phyloP scores from a whole-genome alignment of 2,329 filamentous ascomycete species.

The Pseudopyrenochaeta lycopersici region DNA sequence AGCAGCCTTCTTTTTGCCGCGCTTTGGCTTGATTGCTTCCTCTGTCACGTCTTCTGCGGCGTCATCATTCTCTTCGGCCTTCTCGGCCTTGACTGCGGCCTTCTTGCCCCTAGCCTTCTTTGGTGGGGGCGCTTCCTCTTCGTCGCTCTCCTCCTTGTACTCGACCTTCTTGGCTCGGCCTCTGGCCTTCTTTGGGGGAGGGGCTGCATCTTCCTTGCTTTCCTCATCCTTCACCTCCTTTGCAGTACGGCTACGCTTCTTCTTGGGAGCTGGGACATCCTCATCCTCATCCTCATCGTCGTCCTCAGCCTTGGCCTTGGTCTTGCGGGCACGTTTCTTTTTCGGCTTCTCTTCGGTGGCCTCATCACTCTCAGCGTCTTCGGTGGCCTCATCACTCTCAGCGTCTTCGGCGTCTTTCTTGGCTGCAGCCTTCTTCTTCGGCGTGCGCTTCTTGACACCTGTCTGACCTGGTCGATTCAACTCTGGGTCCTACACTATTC shows the following conservation, averaged over 20 bases:
- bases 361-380: slow-evolving; percentile 43
- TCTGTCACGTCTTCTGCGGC: slow-evolving; percentile 19
- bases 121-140: slow-evolving; percentile 22
- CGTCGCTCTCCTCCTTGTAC: slow-evolving; percentile 15
- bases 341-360: slow-evolving; percentile 46
- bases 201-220: slow-evolving; percentile 31
- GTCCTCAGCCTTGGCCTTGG: slow-evolving; percentile 36
- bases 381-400: slow-evolving; percentile 28
- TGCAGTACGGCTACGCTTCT: slow-evolving; percentile 33
- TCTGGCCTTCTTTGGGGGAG: slow-evolving; percentile 28
- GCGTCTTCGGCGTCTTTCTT: slow-evolving; percentile 33
- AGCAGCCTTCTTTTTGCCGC: slow-evolving; percentile 26
- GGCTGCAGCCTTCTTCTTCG: slow-evolving; percentile 40
- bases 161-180: slow-evolving; percentile 16
- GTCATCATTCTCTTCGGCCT: slow-evolving; percentile 18
- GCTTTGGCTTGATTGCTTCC: slow-evolving; percentile 31
- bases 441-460: slow-evolving; percentile 61
- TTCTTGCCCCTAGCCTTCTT: slow-evolving; percentile 48
- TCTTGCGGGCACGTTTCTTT: slow-evolving; percentile 52
- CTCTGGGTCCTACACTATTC: slow-evolving; percentile 70
- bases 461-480: slow-evolving; percentile 74
- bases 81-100: slow-evolving; percentile 21
- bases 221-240: slow-evolving; percentile 33
- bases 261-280: slow-evolving; percentile 39
- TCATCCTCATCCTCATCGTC: slow-evolving; percentile 42